Base-by-base conservation (phyloP, 1,284 basidiomycete genomes). In the Erythrobasidium hasegawianum region DNA sequence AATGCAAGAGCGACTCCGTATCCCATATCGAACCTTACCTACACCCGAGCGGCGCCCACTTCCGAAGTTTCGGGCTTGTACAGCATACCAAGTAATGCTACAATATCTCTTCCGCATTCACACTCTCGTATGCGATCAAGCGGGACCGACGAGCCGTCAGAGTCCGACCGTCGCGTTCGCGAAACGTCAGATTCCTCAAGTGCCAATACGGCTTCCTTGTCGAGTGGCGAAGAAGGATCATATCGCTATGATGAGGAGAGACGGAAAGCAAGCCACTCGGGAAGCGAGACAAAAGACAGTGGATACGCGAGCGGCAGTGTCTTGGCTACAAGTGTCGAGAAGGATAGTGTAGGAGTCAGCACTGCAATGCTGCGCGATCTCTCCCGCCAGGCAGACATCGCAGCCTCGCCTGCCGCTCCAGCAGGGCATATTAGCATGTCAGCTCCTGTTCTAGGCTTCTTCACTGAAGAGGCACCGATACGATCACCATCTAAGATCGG, bases 401-500 rank as follows among this genome's bases (percentile, higher is more conserved):
- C n/a, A 18, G 14, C 43, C 43, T 5, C n/a, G 8, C 16, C 16
- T 16, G 16, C 43, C 16, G 43, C 43, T 24, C 43, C 43, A 7
- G 43, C 7, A 7, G 43, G 43, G 26, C 50, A 22, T 14, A 49
- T 65, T 33, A 57, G 55, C 8, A 58, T 65, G 55, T 65, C 62
- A 8, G 62, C 62, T 1, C 62, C 62, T 9, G 62, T 65, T 20
- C 20, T 65, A 5, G 62, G 62, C 45, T 65, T 65, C 47, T 65
- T 65, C 45, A 65, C 62, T 7, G 62, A 65, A 24, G 24, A 43
- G 24, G 47, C 52, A 43, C 61, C 61, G 16, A 54, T 50, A 4
- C 54, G 53, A 0, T 49, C 53, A 27, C 45, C 45, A 16, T 45
- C 39, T 9, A 57, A 47, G 14, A 41, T 33, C 26, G 61, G 43